phyloP scores from a whole-genome alignment of 2,329 filamentous ascomycete genomes.

The Phyllosticta citriasiana region DNA sequence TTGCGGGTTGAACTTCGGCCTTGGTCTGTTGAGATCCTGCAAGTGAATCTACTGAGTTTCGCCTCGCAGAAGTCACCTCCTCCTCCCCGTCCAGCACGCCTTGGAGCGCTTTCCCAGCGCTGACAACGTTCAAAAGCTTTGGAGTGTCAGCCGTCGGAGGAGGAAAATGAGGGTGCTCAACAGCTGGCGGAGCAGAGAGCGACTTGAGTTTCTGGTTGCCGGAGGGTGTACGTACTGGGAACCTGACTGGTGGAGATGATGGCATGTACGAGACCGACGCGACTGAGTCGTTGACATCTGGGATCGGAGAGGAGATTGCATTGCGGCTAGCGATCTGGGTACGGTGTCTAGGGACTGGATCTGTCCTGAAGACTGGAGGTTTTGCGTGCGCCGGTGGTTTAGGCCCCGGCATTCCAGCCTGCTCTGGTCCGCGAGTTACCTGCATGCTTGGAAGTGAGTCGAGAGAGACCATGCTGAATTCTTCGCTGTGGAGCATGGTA shows the following conservation, averaged over 20 bases:
- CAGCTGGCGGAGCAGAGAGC: slow-evolving; percentile 22
- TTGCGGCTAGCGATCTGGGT: background rate
- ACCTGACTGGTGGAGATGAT: slow-evolving; percentile 14
- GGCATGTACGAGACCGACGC: slow-evolving; percentile 10
- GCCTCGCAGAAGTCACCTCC: background rate
- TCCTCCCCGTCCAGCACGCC: slow-evolving; percentile 23
- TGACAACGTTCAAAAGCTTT: slow-evolving; percentile 25
- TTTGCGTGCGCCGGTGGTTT: background rate
- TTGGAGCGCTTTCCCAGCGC: slow-evolving; percentile 28
- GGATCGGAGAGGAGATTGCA: background rate
- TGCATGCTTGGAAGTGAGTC: slow-evolving; percentile 33
- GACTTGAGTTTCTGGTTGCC: slow-evolving; percentile 15
- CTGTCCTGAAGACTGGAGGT: background rate
- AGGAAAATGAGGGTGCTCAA: slow-evolving; percentile 15
- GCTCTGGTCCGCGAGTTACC: slow-evolving; percentile 17
- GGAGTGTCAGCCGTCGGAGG: slow-evolving; percentile 3
- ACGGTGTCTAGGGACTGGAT: background rate
- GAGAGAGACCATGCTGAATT: slow-evolving; percentile 42
- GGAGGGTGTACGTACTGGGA: slow-evolving; percentile 21
- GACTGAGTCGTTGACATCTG: slow-evolving; percentile 4
- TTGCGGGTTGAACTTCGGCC: slow-evolving; percentile 12
- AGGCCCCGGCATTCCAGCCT: background rate
- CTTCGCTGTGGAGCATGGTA: slow-evolving; percentile 38
- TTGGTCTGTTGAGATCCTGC: background rate
- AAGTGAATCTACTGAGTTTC: background rate